These are phyloP conservation scores for Xerophyta viscosa DNA, from an alignment of 106 monocot genomes.

Conservation along the genomic window DNA sequence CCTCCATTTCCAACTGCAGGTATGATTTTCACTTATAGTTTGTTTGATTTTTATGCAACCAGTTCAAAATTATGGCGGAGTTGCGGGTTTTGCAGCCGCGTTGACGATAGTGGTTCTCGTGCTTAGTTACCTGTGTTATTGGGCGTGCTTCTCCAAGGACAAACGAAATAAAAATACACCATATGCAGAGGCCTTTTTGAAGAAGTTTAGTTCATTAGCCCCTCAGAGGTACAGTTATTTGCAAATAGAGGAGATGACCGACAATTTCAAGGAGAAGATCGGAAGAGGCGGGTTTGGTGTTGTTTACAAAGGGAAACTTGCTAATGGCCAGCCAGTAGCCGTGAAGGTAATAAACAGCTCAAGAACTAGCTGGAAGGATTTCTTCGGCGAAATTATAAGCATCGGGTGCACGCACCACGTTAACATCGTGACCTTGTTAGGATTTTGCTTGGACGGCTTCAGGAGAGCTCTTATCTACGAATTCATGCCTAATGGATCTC, in stretches of 20 bases:
- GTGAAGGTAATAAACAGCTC: constrained; percentile 29
- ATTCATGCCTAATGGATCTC: constrained; percentile 42
- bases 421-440: constrained; percentile 37
- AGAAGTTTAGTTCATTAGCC: background rate
- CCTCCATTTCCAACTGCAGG: no score
- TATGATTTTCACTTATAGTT: no score
- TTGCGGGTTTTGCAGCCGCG: no score
- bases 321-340: background rate
- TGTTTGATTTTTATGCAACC: no score
- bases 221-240: constrained; percentile 23
- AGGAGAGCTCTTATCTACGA: constrained; percentile 32
- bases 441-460: constrained; percentile 41
- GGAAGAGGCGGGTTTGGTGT: constrained; percentile 26
- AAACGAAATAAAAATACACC: no score
- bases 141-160: no score
- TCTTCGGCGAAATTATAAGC: constrained; percentile 40
- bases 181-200: constrained; percentile 10
- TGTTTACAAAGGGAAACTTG: constrained; percentile 13
- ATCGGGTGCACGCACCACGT: constrained; percentile 39
- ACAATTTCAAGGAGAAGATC: constrained; percentile 11
- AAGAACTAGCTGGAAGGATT: constrained; percentile 26
- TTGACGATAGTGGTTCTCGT: no score
- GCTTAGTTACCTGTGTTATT: no score
- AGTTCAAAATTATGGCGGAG: no score
- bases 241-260: constrained; percentile 14